A percentile compares a stretch with the other conserved stretches of the same genome.
Conservation (phyloP, 1,284 basidiomycete species). For the Irpex sp. region DNA sequence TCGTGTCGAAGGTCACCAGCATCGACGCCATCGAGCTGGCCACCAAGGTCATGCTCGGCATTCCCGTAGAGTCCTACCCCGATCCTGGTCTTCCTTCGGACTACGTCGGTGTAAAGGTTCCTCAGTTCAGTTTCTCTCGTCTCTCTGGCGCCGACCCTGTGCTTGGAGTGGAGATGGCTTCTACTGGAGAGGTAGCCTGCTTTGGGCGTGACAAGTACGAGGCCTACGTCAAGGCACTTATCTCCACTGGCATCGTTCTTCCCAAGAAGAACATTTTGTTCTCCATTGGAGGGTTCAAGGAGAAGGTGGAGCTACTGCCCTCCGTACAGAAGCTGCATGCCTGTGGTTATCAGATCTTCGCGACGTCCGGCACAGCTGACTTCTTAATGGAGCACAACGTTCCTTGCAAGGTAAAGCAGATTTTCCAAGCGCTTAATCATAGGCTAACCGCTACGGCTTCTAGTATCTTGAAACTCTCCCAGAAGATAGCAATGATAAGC, state of each 20-base stretch:
- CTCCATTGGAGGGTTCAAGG: conserved; percentile 93
- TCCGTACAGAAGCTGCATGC: conserved; percentile 93
- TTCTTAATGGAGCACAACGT: conserved; percentile 87
- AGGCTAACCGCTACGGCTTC: conserved; percentile 9
- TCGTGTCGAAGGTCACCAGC: conserved; percentile 97
- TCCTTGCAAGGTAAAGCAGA: conserved; percentile 68
- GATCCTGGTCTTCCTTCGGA: conserved; percentile 81
- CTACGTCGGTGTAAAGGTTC: conserved; percentile 98
- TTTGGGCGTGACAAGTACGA: conserved; percentile 98
- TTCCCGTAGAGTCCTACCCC: conserved; percentile 89
- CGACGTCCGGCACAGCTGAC: conserved; percentile 94
- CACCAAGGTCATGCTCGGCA: conserved; percentile 94
- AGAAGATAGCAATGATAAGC: conserved; percentile 68
- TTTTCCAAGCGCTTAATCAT: neutral
- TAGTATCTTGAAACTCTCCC: conserved; percentile 84
- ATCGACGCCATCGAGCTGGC: conserved; percentile 98
- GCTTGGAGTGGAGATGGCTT: conserved; percentile 99
- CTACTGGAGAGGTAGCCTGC: conserved; percentile 98
- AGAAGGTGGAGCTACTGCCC: conserved; percentile 95
- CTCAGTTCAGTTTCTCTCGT: conserved; percentile 96
- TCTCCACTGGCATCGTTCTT: conserved; percentile 90
- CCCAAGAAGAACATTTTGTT: conserved; percentile 96
- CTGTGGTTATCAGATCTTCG: conserved; percentile 95
- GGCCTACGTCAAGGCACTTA: conserved; percentile 94
- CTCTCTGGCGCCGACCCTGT: conserved; percentile 96